Conservation (phyloP, 192 early-diverging fungal species). For the Diversispora eburnea region DNA sequence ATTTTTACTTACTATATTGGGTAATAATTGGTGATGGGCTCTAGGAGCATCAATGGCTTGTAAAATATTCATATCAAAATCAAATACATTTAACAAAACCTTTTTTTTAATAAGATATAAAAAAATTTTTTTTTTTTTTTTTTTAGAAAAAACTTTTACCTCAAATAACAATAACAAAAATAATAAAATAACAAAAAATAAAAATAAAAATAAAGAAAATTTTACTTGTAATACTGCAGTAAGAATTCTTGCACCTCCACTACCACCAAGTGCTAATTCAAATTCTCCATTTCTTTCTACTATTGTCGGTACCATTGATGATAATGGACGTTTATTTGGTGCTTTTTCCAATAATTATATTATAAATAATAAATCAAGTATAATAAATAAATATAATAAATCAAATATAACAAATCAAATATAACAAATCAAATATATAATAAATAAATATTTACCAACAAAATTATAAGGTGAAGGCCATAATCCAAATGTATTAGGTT, state of each 20-base stretch:
- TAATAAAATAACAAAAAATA: too few relatives aligned
- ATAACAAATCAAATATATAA: too few relatives aligned
- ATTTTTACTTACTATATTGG: constrained; percentile 45
- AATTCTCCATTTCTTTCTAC: constrained; percentile 66
- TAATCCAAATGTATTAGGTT: constrained; percentile 75
- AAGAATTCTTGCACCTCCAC: constrained; percentile 85
- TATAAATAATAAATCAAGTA: too few relatives aligned
- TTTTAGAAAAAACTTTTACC: background rate
- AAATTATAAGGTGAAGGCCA: constrained; percentile 86
- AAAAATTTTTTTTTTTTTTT: background rate
- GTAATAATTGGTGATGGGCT: constrained; percentile 89
- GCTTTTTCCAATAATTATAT: constrained; percentile 28
- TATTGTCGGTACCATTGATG: constrained; percentile 62
- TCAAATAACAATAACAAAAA: too few relatives aligned
- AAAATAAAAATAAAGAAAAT: too few relatives aligned
- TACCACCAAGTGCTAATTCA: constrained; percentile 75
- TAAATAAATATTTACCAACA: constrained; percentile 37
- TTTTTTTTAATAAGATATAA: constrained; percentile 40
- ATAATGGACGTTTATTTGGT: constrained; percentile 82
- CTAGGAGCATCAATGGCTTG: constrained; percentile 72
- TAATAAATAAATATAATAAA: too few relatives aligned
- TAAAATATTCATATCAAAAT: constrained; percentile 63
- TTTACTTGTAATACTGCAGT: constrained; percentile 53
- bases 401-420: background rate
- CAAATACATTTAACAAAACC: constrained; percentile 71